Base-by-base conservation (phyloP, 2,329 filamentous ascomycete genomes). In the Epichloe festucae region DNA sequence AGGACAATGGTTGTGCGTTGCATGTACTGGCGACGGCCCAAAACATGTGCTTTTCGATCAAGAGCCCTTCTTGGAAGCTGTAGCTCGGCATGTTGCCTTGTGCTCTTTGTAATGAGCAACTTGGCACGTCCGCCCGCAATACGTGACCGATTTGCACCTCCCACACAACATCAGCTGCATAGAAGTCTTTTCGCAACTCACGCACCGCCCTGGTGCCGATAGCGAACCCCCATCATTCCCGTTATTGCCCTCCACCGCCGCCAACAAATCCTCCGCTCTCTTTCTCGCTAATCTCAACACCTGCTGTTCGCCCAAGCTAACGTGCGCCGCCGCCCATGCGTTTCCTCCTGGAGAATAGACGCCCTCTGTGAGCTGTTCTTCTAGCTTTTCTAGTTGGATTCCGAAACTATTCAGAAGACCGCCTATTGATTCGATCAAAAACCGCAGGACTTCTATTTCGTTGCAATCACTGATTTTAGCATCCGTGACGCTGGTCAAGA, bases 271-370 rank as follows among this genome's bases (percentile, higher is more conserved):
- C 55, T 63, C 58, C 49, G 63, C 63, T 58, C 49, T 64, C 55
- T 61, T 61, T 56, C 53, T 65, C 46, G 64, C 62, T 56, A 59
- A 52, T 57, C 53, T 60, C 48, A 67, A 60, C 51, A 67, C 60
- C 49, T 59, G 62, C 60, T 67, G 65, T 57, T 67, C 56, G 54
- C 56, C 54, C 42, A 52, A n/a, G 14, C 54, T 56, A n/a, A 57
- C 51, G 35, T 67, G 64, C 49, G 63, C 64, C 54, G 62, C 65
- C 54, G 64, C 63, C 65, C 65, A 67, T 57, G 64, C 58, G 56
- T 66, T 66, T 45, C 64, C 55, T 46, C 63, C 63, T 31, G 50
- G n/a, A 52, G 62, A 47, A 56, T 66, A 65, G 52, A 61, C 56
- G 50, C 59, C 60, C 51, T 60, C 56, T 31, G 58, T 57, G 50